These are phyloP conservation scores for Acidomyces sp. DNA, from an alignment of 495 filamentous ascomycete species.

Conservation along the genomic window DNA sequence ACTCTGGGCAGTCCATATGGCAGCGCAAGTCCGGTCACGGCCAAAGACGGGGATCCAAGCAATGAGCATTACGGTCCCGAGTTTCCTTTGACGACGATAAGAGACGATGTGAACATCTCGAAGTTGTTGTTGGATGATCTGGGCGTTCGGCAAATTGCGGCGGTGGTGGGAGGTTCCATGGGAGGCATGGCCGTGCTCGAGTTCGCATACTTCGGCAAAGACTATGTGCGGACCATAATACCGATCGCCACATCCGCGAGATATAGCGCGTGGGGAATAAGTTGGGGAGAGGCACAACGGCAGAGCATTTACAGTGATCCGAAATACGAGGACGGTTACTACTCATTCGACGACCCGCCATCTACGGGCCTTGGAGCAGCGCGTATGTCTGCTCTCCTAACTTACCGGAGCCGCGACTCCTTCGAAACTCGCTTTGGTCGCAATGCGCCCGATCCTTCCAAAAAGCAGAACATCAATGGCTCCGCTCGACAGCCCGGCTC, in stretches of 20 bases:
- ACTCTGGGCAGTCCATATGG: slow-evolving; percentile 94
- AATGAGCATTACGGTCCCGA: slow-evolving; percentile 84
- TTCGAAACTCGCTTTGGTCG: slow-evolving; percentile 91
- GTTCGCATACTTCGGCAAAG: slow-evolving; percentile 90
- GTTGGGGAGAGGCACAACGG: slow-evolving; percentile 93
- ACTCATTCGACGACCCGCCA: slow-evolving; percentile 58
- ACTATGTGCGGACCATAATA: slow-evolving; percentile 82
- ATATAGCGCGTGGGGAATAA: slow-evolving; percentile 98
- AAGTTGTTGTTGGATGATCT: slow-evolving; percentile 82
- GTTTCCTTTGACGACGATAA: slow-evolving; percentile 86
- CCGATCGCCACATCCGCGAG: slow-evolving; percentile 89
- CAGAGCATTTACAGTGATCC: slow-evolving; percentile 98
- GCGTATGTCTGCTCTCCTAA: slow-evolving; percentile 90
- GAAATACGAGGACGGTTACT: slow-evolving; percentile 96
- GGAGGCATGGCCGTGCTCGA: slow-evolving; percentile 95
- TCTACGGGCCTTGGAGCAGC: slow-evolving; percentile 78
- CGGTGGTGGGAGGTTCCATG: slow-evolving; percentile 93
- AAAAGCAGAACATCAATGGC: slow-evolving; percentile 64
- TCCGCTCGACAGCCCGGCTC: slow-evolving; percentile 43
- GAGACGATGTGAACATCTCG: slow-evolving; percentile 91
- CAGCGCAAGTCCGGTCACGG: slow-evolving; percentile 86
- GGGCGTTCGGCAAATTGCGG: slow-evolving; percentile 72
- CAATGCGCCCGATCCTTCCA: slow-evolving; percentile 76
- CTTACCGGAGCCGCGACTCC: slow-evolving; percentile 89
- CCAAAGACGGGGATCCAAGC: slow-evolving; percentile 59